Percentiles rank a stretch among this genome's conserved stretches.
These are phyloP conservation scores for Massarina eburnea DNA, from an alignment of 2,329 filamentous ascomycete species.

Conservation along the genomic window DNA sequence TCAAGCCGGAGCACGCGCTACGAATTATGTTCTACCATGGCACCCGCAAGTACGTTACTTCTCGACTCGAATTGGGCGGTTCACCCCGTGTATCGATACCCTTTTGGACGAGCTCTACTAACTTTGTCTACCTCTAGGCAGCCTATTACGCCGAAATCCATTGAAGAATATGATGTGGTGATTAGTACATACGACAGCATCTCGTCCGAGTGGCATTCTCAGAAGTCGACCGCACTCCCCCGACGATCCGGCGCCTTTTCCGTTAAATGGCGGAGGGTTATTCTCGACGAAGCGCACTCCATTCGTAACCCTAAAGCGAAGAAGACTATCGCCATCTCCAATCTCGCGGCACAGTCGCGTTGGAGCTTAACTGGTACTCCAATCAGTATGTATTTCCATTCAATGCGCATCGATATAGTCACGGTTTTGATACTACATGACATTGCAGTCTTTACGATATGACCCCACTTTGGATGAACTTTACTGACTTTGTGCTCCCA, in stretches of 20 bases:
- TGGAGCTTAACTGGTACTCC: slow-evolving; percentile 68
- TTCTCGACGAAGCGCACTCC: slow-evolving; percentile 58
- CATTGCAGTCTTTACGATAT: too few relatives aligned
- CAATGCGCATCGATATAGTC: too few relatives aligned
- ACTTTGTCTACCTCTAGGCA: slow-evolving; percentile 23
- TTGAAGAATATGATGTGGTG: slow-evolving; percentile 71
- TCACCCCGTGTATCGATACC: background rate
- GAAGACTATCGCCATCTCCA: slow-evolving; percentile 67
- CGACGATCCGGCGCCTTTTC: slow-evolving; percentile 55
- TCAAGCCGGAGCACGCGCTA: slow-evolving; percentile 63
- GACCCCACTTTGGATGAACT: too few relatives aligned
- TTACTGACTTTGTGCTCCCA: too few relatives aligned
- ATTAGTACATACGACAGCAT: slow-evolving; percentile 84
- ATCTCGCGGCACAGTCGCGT: slow-evolving; percentile 68
- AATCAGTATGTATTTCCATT: too few relatives aligned
- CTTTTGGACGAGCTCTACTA: background rate
- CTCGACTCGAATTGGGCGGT: background rate
- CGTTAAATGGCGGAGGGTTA: slow-evolving; percentile 71
- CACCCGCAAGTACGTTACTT: slow-evolving; percentile 42
- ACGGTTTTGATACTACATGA: too few relatives aligned
- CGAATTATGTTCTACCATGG: slow-evolving; percentile 77
- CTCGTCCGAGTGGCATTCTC: slow-evolving; percentile 62
- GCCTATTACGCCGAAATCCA: slow-evolving; percentile 53
- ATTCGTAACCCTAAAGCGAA: slow-evolving; percentile 79
- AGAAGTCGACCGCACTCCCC: slow-evolving; percentile 40